Percentiles rank a stretch among this genome's conserved stretches.
These are phyloP conservation scores for Trypanosoma cruzi DNA, from an alignment of 208 protist genomes.

Conservation along the genomic window DNA sequence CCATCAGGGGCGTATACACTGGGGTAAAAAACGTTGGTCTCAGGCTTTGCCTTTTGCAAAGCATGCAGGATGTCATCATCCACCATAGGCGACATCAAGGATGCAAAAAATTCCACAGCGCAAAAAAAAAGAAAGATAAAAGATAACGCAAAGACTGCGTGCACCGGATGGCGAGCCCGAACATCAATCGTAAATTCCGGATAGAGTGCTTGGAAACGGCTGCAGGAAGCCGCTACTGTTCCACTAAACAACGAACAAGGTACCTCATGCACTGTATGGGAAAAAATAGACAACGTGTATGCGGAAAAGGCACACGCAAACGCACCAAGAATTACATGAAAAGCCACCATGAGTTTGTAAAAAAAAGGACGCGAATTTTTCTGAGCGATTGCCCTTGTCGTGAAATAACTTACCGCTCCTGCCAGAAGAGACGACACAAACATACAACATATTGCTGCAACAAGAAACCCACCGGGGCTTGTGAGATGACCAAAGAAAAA, in stretches of 20 bases:
- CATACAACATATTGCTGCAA: constrained; percentile 47
- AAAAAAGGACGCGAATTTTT: constrained; percentile 44
- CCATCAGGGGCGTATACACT: constrained; percentile 79
- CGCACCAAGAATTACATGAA: constrained; percentile 43
- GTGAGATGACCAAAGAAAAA: constrained; percentile 20
- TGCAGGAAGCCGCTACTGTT: constrained; percentile 23
- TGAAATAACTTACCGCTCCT: constrained; percentile 57
- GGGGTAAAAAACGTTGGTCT: constrained; percentile 71
- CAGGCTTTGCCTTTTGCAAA: constrained; percentile 46
- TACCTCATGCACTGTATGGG: constrained; percentile 21
- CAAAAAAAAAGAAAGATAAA: constrained; percentile 44
- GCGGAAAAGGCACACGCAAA: constrained; percentile 50
- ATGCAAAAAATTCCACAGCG: constrained; percentile 35
- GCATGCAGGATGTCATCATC: constrained; percentile 4
- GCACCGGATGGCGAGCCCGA: neutral
- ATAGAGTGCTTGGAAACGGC: constrained; percentile 24
- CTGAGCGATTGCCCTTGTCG: constrained; percentile 48
- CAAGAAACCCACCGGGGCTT: constrained; percentile 21
- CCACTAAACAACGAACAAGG: constrained; percentile 31
- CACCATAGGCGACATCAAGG: constrained; percentile 48
- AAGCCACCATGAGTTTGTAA: constrained; percentile 43
- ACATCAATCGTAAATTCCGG: constrained; percentile 18
- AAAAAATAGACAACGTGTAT: constrained; percentile 46
- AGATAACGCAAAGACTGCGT: constrained; percentile 31
- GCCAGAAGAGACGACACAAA: constrained; percentile 38